phyloP scores from a whole-genome alignment of 2,329 filamentous ascomycete genomes.

The Thermoascus crustaceus region DNA sequence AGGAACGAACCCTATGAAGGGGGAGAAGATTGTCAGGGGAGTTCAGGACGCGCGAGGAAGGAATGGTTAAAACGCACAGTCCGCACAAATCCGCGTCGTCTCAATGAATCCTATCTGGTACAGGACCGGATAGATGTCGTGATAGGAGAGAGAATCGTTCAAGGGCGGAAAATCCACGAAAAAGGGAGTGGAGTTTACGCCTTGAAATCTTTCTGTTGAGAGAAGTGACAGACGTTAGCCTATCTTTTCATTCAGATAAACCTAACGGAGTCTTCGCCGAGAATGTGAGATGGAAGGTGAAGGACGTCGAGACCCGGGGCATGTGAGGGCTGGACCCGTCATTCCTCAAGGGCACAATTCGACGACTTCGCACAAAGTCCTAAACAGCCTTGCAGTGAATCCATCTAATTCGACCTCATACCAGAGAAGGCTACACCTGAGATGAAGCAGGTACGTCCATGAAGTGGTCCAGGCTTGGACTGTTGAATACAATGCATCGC shows the following conservation, averaged over 20 bases:
- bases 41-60: constrained; percentile 19
- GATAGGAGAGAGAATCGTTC: constrained; percentile 14
- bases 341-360: background rate
- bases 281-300: background rate
- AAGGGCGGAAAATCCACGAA: constrained; percentile 20
- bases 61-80: constrained; percentile 27
- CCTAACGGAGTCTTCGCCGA: background rate
- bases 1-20: constrained; percentile 35
- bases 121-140: constrained; percentile 15
- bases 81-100: constrained; percentile 21
- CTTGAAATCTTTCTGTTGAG: constrained; percentile 4
- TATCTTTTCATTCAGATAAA: background rate
- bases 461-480: too few species aligned
- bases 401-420: background rate
- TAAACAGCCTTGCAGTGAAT: background rate
- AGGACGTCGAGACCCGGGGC: background rate
- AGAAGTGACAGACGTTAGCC: background rate
- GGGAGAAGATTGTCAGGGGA: constrained; percentile 31
- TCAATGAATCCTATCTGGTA: constrained; percentile 18
- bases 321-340: background rate
- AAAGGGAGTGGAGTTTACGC: constrained; percentile 16
- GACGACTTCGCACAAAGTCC: background rate
- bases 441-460: too few species aligned
- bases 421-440: too few species aligned
- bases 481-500: too few species aligned